Base-by-base conservation (phyloP, 345 rosid species). In the Boechera retrofracta region DNA sequence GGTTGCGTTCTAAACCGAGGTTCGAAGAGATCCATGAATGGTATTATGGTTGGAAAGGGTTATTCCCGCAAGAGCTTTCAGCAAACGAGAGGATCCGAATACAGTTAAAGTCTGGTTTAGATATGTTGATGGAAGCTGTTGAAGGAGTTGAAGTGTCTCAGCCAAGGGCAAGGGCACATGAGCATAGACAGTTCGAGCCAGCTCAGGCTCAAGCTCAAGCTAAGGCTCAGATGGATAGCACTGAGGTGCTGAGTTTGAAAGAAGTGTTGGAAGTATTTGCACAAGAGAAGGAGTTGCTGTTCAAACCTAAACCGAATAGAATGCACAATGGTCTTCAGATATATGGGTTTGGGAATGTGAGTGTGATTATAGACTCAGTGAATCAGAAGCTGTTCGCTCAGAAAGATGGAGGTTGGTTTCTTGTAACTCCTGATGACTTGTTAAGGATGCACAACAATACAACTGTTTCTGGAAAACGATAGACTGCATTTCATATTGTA, bases 181-280 rank as follows among this genome's bases (percentile, higher is more conserved):
- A 88, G 78, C 92, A 85, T 35, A 87, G 85, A 78, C 96, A 86
- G 67, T 89, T 80, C 66, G 90, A 88, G 78, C 83, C 87, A 6
- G 80, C 82, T 62, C 86, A 83, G 49, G 86, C 85, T 48, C 82
- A 80, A 67, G 86, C 85, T 42, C 83, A 78, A 64, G 81, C 74
- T 47, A 60, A 81, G 42, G 54, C 85, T 33, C 44, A 71, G 21
- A 86, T 77, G 73, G 73, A 82, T 82, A 86, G 76, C 76, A 38
- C 16, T n/a, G 81, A 73, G 33, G 82, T 88, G 69, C 76, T 90
- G 89, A 90, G 86, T 65, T 73, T 95, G 84, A 92, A 85, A 81
- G 99, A 95, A 85, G 90, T 86, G 4, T 82, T 92, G 33, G 98
- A 92, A 85, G 82, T 88, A 24, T 87, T 84, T 82, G 99, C 98